Percentiles rank a stretch among this genome's conserved stretches.
Conservation (phyloP, 1,139 yeast genomes). For the Saccharomyces hybrid region DNA sequence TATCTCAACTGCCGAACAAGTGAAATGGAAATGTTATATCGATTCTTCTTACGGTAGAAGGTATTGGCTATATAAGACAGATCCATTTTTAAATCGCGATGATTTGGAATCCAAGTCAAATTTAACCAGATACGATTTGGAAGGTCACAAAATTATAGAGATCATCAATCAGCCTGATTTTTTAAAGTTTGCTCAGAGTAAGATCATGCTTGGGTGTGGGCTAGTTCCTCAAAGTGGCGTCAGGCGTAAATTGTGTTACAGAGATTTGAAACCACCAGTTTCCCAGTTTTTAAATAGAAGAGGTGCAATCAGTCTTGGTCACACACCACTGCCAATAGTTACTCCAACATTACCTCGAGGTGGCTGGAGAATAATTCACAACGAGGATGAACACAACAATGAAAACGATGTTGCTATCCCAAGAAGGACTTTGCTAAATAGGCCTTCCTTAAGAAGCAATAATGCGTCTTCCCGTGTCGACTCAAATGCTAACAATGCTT, state of each 20-base stretch:
- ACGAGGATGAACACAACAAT: too few relatives aligned
- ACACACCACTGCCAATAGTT: constrained; percentile 21
- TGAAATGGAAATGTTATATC: constrained; percentile 43
- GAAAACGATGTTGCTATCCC: too few relatives aligned
- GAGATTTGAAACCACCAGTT: constrained; percentile 30
- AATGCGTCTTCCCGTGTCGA: too few relatives aligned
- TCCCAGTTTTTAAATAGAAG: constrained; percentile 29
- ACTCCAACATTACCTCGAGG: constrained; percentile 30
- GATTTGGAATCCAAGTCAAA: constrained; percentile 28
- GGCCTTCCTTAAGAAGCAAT: too few relatives aligned
- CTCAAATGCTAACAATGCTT: background rate
- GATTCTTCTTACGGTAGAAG: constrained; percentile 54
- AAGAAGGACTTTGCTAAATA: too few relatives aligned
- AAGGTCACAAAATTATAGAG: constrained; percentile 55
- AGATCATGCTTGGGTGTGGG: constrained; percentile 38
- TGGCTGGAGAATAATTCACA: constrained; percentile 27
- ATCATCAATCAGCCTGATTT: constrained; percentile 52
- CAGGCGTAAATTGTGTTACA: constrained; percentile 25
- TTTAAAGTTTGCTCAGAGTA: constrained; percentile 55
- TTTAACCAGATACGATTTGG: constrained; percentile 50
- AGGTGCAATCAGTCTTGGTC: constrained; percentile 26
- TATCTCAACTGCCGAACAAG: constrained; percentile 21
- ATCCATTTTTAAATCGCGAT: constrained; percentile 31
- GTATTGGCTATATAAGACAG: constrained; percentile 68
- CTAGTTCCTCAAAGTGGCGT: constrained; percentile 24